phyloP scores from a whole-genome alignment of 1,284 basidiomycete genomes.

The Trametes pubescens region DNA sequence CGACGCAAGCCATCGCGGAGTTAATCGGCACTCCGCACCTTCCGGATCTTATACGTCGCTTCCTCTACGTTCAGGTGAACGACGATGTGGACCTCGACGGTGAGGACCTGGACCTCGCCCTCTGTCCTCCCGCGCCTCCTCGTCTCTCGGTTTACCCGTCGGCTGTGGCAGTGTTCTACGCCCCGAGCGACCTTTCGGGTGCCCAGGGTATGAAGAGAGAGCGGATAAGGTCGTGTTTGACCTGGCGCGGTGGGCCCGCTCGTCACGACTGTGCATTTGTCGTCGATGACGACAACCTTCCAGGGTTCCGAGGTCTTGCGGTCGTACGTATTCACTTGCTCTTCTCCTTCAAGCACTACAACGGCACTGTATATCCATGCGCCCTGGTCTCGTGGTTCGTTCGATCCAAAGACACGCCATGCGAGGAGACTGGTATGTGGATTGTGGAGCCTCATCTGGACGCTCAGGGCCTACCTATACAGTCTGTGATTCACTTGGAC shows the following conservation, averaged over 20 bases:
- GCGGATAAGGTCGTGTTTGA: too few species aligned
- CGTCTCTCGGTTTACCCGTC: constrained; percentile 11
- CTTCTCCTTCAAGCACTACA: background rate
- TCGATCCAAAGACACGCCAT: too few species aligned
- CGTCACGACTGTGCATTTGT: constrained; percentile 15
- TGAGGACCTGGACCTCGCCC: too few species aligned
- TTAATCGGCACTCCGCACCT: too few species aligned
- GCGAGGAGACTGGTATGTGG: constrained; percentile 30
- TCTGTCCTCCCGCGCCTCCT: too few species aligned
- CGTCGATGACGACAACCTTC: background rate
- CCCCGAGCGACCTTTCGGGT: constrained; percentile 25
- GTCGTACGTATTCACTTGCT: background rate
- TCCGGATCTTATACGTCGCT: too few species aligned
- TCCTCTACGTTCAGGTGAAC: too few species aligned
- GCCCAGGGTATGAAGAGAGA: too few species aligned
- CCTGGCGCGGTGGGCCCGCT: constrained; percentile 14
- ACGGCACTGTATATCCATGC: constrained; percentile 29
- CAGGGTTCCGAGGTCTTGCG: background rate
- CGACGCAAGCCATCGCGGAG: too few species aligned
- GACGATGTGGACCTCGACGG: too few species aligned
- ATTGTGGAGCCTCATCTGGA: constrained; percentile 24
- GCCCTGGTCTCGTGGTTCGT: constrained; percentile 30
- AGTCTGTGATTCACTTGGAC: background rate
- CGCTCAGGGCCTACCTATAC: background rate
- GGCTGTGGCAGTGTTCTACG: constrained; percentile 18